Evolutionary conservation across 495 filamentous ascomycete species (phyloP).

Genomic region (Tuber indicum): DNA sequence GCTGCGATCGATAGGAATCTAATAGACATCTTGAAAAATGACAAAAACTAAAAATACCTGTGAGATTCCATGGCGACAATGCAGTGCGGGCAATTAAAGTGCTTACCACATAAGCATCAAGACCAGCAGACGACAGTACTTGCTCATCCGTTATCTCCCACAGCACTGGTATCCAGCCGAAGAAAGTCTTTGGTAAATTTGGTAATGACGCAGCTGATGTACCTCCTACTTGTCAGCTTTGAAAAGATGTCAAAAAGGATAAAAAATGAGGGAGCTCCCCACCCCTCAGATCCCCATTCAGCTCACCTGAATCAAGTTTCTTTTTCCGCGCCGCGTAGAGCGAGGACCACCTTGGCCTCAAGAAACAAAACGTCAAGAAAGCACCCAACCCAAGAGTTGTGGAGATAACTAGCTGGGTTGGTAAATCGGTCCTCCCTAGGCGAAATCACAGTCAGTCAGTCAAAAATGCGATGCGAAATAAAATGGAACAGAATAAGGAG

Average conservation of each 20-base stretch:
- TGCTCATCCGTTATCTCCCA: conserved; percentile 83
- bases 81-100: not conserved
- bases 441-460: not conserved
- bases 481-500: not conserved
- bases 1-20: conserved; percentile 72
- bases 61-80: conserved; percentile 8
- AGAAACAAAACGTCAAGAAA: conserved; percentile 48
- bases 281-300: not conserved
- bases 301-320: conserved; percentile 36
- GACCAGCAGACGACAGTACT: conserved; percentile 78
- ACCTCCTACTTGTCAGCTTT: conserved; percentile 53
- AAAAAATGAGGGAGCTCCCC: not conserved
- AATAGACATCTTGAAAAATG: conserved; percentile 90
- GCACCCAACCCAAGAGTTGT: conserved; percentile 38
- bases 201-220: conserved; percentile 67
- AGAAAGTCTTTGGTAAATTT: conserved; percentile 73
- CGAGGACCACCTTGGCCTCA: conserved; percentile 85
- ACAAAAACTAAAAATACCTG: conserved; percentile 59
- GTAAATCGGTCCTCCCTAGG: conserved; percentile 9
- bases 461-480: not conserved
- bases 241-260: not conserved
- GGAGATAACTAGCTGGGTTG: conserved; percentile 30
- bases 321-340: conserved; percentile 75
- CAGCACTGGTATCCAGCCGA: conserved; percentile 91
- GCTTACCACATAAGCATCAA: conserved; percentile 90